Conservation (phyloP, 2,329 filamentous ascomycete genomes). For the Neurospora crassa region DNA sequence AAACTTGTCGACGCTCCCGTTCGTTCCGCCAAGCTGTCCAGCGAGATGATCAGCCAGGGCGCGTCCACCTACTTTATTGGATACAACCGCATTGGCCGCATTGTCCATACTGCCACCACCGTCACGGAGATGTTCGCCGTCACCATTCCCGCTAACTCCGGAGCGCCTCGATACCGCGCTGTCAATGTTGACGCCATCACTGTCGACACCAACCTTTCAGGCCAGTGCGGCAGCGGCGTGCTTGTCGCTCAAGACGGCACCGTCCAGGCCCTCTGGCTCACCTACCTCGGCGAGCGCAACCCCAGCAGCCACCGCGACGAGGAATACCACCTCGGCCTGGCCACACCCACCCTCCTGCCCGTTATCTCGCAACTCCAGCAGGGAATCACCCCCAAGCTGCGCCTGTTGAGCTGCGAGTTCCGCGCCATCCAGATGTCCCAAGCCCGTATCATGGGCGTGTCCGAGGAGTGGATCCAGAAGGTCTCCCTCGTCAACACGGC, state of each 20-base stretch:
- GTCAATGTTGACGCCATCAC: slow-evolving; percentile 96
- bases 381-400: slow-evolving; percentile 68
- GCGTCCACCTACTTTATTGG: slow-evolving; percentile 93
- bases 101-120: slow-evolving; percentile 86
- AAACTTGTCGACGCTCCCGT: slow-evolving; percentile 89
- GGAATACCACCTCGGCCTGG: slow-evolving; percentile 90
- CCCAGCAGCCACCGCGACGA: slow-evolving; percentile 75
- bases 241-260: slow-evolving; percentile 82
- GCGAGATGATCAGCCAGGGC: slow-evolving; percentile 78
- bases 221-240: slow-evolving; percentile 89
- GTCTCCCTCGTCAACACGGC: slow-evolving; percentile 83
- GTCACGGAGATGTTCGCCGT: slow-evolving; percentile 97
- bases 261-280: slow-evolving; percentile 92
- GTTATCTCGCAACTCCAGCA: slow-evolving; percentile 80
- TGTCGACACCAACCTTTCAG: slow-evolving; percentile 84
- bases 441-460: slow-evolving; percentile 92
- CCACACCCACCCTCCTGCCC: slow-evolving; percentile 78
- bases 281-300: slow-evolving; percentile 85
- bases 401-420: slow-evolving; percentile 90
- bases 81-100: slow-evolving; percentile 92
- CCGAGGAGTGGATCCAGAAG: slow-evolving; percentile 88
- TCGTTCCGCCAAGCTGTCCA: slow-evolving; percentile 75
- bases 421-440: slow-evolving; percentile 95
- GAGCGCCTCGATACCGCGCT: slow-evolving; percentile 85
- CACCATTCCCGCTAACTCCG: slow-evolving; percentile 85